Conservation (phyloP, 192 early-diverging fungal genomes). For the Backusella tuberculispora region DNA sequence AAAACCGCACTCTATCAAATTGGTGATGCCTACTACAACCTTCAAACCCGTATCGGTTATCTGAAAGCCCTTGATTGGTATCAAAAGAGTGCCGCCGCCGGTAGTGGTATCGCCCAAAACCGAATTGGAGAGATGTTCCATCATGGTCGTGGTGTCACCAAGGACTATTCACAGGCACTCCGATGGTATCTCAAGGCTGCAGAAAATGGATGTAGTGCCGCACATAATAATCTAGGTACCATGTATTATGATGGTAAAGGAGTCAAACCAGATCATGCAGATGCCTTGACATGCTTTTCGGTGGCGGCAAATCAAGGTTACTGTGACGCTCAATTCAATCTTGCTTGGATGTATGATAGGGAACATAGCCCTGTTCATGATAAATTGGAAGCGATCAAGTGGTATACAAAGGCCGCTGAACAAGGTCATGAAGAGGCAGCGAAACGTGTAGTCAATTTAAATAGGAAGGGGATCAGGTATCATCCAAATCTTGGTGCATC, state of each 20-base stretch:
- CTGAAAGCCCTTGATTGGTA: not conserved
- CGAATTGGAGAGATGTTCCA: not conserved
- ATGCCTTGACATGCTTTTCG: not conserved
- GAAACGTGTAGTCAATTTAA: not conserved
- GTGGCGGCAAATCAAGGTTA: not conserved
- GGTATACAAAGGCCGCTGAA: not conserved
- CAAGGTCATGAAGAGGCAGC: not conserved
- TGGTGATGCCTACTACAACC: not conserved
- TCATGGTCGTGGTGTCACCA: not conserved
- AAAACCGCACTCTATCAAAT: not conserved
- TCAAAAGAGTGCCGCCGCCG: not conserved
- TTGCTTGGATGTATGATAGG: not conserved
- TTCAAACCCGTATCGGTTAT: not conserved
- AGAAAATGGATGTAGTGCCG: not conserved
- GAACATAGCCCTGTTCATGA: not conserved
- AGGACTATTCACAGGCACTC: not conserved
- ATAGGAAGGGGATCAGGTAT: not conserved
- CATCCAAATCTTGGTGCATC: not conserved
- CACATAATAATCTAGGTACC: not conserved
- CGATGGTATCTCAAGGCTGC: not conserved
- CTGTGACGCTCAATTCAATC: not conserved
- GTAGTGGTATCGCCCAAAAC: not conserved
- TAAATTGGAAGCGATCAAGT: not conserved
- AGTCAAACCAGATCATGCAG: not conserved
- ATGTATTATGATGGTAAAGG: constrained; percentile 8